Base-by-base conservation (phyloP, 208 protist species). In the Phytomonas sp. region DNA sequence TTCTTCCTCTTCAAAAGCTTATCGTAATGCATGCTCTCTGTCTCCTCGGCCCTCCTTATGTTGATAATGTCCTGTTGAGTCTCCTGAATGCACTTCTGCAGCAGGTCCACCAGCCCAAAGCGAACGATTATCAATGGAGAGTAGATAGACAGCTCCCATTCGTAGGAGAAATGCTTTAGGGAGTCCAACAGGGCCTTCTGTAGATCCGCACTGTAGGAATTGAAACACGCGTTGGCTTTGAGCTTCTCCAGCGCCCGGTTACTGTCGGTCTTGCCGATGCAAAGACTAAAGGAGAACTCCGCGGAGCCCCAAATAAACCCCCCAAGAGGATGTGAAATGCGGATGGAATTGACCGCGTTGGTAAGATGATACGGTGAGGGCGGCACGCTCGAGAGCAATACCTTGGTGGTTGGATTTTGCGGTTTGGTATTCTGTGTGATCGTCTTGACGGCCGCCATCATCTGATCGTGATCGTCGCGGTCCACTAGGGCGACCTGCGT, bases 271-370 rank as follows among this genome's bases (percentile, higher is more conserved):
- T 79, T 81, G 31, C 83, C 87, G 60, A 77, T 88, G 1, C 82
- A 89, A 11, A 96, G 75, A 15, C 81, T 88, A 53, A 92, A 76
- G 33, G 88, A 94, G 15, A 90, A 71, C 31, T 91, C 81, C 36
- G 83, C 75, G 17, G 88, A 91, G 28, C 91, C 91, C 91, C 91
- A 96, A 26, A 93, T 78, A 70, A 87, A 96, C 28, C 91, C 91
- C 46, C 86, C 77, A 1, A 90, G 79, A 1, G 90, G 83, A 61
- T 79, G 77, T 71, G 72, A 75, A 51, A 28, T 66, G 73, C 67
- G 73, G 66, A 74, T 73, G 30, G 17, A 28, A 33, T 60, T 79
- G 34, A 71, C 83, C 64, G 62, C 62, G 65, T 80, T 66, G 0
- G 34, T 29, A 17, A 30, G 9, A 3, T 31, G 34, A 20, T 46